Base-by-base conservation (phyloP, 352 stramenopile genomes). In the Pythium utonaiense region DNA sequence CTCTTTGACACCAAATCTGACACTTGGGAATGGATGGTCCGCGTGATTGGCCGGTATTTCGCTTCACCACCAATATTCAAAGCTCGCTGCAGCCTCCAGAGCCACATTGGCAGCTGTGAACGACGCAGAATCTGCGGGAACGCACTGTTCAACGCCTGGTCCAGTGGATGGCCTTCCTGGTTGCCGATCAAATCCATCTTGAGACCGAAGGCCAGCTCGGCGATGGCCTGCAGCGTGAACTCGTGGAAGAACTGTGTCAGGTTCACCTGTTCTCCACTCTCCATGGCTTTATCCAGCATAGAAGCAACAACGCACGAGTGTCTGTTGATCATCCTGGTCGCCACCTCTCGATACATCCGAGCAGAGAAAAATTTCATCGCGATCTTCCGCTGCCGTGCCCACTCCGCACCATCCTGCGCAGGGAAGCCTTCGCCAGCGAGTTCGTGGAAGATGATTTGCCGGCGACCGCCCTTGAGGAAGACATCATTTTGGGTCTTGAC, bases 141-240 rank as follows among this genome's bases (percentile, higher is more conserved):
- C 16, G 58, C 44, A 7, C 22, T 33, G 3, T 31, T 50, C 6
- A 69, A 17, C 17, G 41, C 54, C 30, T 51, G 31, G 30, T 60
- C 25, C 27, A 69, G 24, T 8, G 55, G 47, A n/a, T 69, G 62
- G 31, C 25, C 44, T 7, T 64, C 27, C 10, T 21, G 31, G 16
- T 13, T 33, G 36, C 36, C 44, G 49, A 69, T 51, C 1, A 52
- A 17, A 5, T 69, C n/a, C 50, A 69, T 69, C 21, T 57, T 1
- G 10, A 68, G 22, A 8, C 62, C 67, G 48, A 69, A 71, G 17
- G 51, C 67, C 14, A 74, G 63, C 24, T 74, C 60, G 4, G 67
- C 50, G 28, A 74, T 61, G 6, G 57, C 40, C 55, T 74, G 45
- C 6, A 71, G 44, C 53, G 67, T 62, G 48, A 70, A 69, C n/a